phyloP scores from a whole-genome alignment of 2,329 filamentous ascomycete species.

The Cytospora piceae region DNA sequence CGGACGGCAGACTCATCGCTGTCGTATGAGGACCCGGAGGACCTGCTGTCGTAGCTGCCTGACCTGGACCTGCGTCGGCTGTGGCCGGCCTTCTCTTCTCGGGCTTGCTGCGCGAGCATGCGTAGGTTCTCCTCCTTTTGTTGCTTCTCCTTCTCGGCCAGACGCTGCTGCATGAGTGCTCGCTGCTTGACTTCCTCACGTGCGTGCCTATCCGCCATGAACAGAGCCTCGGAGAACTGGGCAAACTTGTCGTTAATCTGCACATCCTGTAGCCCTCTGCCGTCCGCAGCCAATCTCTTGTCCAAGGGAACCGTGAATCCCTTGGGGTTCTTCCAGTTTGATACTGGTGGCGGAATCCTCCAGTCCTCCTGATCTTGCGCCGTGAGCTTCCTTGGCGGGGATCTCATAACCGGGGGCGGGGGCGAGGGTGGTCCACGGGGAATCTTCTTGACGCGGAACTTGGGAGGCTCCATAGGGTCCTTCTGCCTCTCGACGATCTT shows the following conservation, averaged over 20 bases:
- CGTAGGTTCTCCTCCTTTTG: conserved; percentile 93
- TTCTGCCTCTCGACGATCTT: conserved; percentile 95
- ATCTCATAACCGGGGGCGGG: conserved; percentile 92
- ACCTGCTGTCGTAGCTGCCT: conserved; percentile 56
- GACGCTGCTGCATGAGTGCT: conserved; percentile 89
- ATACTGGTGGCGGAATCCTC: conserved; percentile 77
- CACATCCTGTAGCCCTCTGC: conserved; percentile 87
- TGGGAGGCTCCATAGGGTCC: conserved; percentile 95
- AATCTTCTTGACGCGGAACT: conserved; percentile 99
- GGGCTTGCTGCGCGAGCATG: conserved; percentile 84
- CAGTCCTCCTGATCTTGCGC: conserved; percentile 97
- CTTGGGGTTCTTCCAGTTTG: conserved; percentile 99
- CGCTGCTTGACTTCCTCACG: conserved; percentile 93
- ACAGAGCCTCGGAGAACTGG: conserved; percentile 90
- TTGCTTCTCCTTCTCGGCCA: conserved; percentile 95
- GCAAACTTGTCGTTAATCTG: conserved; percentile 99
- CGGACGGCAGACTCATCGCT: conserved; percentile 72
- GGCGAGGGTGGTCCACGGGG: conserved; percentile 89
- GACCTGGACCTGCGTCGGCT: conserved; percentile 49
- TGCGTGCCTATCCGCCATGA: conserved; percentile 92
- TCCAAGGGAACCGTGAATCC: conserved; percentile 96
- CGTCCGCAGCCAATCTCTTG: conserved; percentile 93
- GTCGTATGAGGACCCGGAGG: conserved; percentile 45
- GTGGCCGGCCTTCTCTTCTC: conserved; percentile 72
- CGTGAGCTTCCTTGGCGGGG: conserved; percentile 90